Base-by-base conservation (phyloP, 768 basidiomycete genomes). In the Clitopilus hobsonii region DNA sequence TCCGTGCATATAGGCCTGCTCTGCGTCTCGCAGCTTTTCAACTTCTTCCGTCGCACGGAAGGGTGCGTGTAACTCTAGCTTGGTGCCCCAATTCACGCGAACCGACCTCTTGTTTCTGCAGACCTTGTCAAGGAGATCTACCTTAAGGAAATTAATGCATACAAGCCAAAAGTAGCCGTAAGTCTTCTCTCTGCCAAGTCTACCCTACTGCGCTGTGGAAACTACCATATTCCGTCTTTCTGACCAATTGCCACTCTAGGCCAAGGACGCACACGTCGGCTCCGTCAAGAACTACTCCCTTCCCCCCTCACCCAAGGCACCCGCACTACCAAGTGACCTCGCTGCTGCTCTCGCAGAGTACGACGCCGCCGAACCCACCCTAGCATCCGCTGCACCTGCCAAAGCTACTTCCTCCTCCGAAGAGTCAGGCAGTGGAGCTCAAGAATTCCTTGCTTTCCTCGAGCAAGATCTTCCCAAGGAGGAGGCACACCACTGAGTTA, bases 91-190 rank as follows among this genome's bases (percentile, higher is more conserved):
- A 25, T 26, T 30, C 6, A 38, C 38, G 38, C 29, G 38, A 8
- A 38, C 32, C 22, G 14, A 28, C 45, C 32, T 54, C 61, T 65
- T 62, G 71, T 71, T 66, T 72, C 74, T 69, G 73, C 68, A 97
- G 95, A 97, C 78, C 78, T 95, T 67, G 80, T 98, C 52, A 91
- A 95, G 81, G 94, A 97, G 60, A 69, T 97, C 54, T 98, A 98
- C 74, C 63, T 98, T 62, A 85, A 80, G 66, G 89, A 96, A 76
- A 80, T 98, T 64, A 95, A 90, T 74, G 70, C 82, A 4, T 98
- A 95, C 84, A 96, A 92, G 78, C 79, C 91, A 36, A 74, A 84
- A 29, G 74, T 83, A 5, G 70, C 67, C 47, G 94, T 94, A 64
- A 69, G 91, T 80, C n/a, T 22, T 28, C 22, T 7, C 45, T 57